Base-by-base conservation (phyloP, 768 basidiomycete genomes). In the Termitomyces titanicus region DNA sequence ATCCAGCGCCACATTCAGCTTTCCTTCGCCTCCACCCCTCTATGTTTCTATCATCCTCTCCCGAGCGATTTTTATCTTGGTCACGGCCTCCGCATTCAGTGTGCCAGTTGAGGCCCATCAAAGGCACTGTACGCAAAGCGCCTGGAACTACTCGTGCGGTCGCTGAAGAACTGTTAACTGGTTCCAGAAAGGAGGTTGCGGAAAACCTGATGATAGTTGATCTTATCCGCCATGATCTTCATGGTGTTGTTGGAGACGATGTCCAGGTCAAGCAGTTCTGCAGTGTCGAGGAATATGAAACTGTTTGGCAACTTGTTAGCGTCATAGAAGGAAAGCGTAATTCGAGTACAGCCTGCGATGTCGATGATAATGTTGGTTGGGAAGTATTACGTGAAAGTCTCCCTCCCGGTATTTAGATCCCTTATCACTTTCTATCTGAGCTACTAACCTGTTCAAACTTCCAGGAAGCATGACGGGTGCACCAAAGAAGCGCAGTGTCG, bases 191-290 rank as follows among this genome's bases (percentile, higher is more conserved):
- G 68, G 95, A 98, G 69, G 84, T 95, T 2, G 95, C 94, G 0
- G 95, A 98, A 74, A 98, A 98, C 67, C 71, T 98, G 54, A 98
- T 98, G 95, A 97, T 98, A 59, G 95, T 97, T 24, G 95, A 98
- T 68, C 82, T 98, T 46, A 96, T 96, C 63, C 84, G 94, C 33
- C 91, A 97, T 61, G 95, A 98, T 71, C 75, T 98, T 33, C 85
- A 95, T 61, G 84, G 84, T 29, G 86, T 88, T 52, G 81, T 96
- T 18, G 92, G 91, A 1, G 86, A 90, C 37, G 79, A 88, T 51
- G 94, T 98, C 8, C 67, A 79, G 12, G 92, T 96, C 6, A 86
- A 82, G 53, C 86, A 93, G 59, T 89, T 98, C 63, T 97, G 95
- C 67, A 71, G 72, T 1, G 84, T 97, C 12, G 95, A 98, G 67